Base-by-base conservation (phyloP, 108 stramenopile genomes). In the Cylindrotheca fusiformis region DNA sequence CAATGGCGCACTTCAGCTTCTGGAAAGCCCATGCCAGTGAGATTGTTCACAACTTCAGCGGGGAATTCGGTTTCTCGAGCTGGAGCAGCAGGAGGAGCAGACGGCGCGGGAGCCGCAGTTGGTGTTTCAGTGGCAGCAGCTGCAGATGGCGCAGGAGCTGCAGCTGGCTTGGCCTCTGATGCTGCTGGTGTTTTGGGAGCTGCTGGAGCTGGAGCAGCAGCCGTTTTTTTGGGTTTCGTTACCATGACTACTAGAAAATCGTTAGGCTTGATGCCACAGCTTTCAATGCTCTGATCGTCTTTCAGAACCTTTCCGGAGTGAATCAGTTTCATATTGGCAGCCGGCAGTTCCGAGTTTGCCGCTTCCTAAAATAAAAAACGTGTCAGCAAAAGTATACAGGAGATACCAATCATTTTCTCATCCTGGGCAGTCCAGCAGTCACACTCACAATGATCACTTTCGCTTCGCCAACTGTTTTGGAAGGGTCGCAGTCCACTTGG, bases 241-340 rank as follows among this genome's bases (percentile, higher is more conserved):
- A 97, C 78, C 93, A 99, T 96, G 62, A 96, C 94, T 33, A 99
- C 98, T 44, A 99, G 59, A 69, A 99, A 99, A 78, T 96, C 97
- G 57, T 80, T 81, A 12, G 81, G 84, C 52, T 91, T 88, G 54
- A 99, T 88, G 51, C 88, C 85, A 60, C 84, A 85, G 59, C 50
- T 46, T 59, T 72, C 88, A 51, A 99, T 70, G 17, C 79, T 87
- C 49, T 85, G 61, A 22, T 91, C 91, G 68, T 99, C 97, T 65
- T 96, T 97, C 55, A 99, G 72, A 26, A 99, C 92, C 71, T 97
- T 97, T 44, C 97, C 97, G 2, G 92, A 87, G 69, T 97, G 96
- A 67, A 99, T 99, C 41, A 99, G 80, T 80, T 97, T 99, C 90
- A 92, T 79, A 48, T 23, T 60, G 32, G 77, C 75, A 25, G 89